phyloP scores from a whole-genome alignment of 1,284 basidiomycete species.

The Caloboletus inedulis region DNA sequence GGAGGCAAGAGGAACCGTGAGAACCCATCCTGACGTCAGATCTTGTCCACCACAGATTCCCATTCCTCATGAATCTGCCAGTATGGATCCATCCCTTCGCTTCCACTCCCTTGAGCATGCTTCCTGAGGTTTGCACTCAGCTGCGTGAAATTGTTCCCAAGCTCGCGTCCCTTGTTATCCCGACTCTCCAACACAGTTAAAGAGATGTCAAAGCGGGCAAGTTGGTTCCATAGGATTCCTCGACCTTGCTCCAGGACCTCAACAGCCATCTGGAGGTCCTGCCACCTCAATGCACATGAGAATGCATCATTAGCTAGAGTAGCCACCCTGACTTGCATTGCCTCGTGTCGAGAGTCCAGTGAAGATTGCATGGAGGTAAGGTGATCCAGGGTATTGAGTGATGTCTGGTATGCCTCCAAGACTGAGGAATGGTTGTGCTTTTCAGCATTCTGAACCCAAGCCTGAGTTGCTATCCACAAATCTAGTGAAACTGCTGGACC shows the following conservation, averaged over 20 bases:
- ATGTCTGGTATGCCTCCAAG: slow-evolving; percentile 2
- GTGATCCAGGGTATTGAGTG: not conserved
- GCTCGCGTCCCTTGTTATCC: not conserved
- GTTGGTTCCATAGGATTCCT: slow-evolving; percentile 1
- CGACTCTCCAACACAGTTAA: not conserved
- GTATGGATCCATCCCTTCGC: not conserved
- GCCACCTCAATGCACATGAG: not conserved
- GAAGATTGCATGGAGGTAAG: not conserved
- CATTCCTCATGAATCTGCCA: not conserved
- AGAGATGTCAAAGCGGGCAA: not conserved
- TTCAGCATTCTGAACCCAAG: not conserved
- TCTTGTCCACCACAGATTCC: slow-evolving; percentile 13
- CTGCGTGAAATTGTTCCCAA: not conserved
- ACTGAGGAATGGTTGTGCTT: not conserved
- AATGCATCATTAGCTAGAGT: slow-evolving; percentile 1
- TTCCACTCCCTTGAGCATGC: not conserved
- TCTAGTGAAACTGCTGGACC: not conserved
- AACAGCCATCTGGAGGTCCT: not conserved
- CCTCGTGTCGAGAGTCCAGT: not conserved
- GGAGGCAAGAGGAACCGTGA: slow-evolving; percentile 20
- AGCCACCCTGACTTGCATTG: not conserved
- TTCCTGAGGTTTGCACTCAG: not conserved
- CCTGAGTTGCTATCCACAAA: not conserved
- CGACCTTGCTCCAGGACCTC: not conserved
- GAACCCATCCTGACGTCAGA: slow-evolving; percentile 21